Base-by-base conservation (phyloP, 345 rosid species). In the Eucalyptus curtisii region DNA sequence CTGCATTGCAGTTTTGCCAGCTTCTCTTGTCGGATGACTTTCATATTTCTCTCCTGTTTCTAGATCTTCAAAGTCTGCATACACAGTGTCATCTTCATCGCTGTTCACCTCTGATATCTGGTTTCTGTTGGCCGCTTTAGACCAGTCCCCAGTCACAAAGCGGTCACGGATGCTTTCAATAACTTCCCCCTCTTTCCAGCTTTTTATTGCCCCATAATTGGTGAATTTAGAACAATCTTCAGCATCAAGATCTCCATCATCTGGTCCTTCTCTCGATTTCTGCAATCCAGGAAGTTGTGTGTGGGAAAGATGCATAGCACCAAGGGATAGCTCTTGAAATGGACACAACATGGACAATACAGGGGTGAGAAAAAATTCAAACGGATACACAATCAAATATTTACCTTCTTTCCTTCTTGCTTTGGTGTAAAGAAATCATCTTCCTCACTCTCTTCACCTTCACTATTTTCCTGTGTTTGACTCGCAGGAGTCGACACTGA, bases 41-140 rank as follows among this genome's bases (percentile, higher is more conserved):
- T 90, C 93, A 87, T 93, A 89, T 89, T 93, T 95, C 91, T 95
- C 94, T 87, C 97, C 97, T 1, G 95, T 94, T 94, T 97, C 99
- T 91, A 97, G 71, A 95, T 97, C 99, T 91, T 97, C 99, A 91
- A 97, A 97, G 88, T 97, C 98, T 48, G 99, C 99, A 93, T 91
- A 90, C 42, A 92, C 91, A 84, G 87, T 57, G 53, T 92, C 96
- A 49, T 94, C 93, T 49, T 93, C 96, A 85, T 91, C 92, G 89
- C 61, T 85, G 57, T 90, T 90, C 66, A 87, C 88, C 80, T 88
- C 93, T 55, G 91, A 87, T 14, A 68, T 86, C 90, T 91, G 79
- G 93, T 96, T 94, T 92, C 98, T 93, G 88, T 88, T 90, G 89
- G 95, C 95, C 87, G 95, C 97, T 92, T 93, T 94, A 84, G 95